Percentiles rank a stretch among this genome's conserved stretches.
Conservation (phyloP, 2,329 filamentous ascomycete genomes). For the Curvularia hawaiiensis region DNA sequence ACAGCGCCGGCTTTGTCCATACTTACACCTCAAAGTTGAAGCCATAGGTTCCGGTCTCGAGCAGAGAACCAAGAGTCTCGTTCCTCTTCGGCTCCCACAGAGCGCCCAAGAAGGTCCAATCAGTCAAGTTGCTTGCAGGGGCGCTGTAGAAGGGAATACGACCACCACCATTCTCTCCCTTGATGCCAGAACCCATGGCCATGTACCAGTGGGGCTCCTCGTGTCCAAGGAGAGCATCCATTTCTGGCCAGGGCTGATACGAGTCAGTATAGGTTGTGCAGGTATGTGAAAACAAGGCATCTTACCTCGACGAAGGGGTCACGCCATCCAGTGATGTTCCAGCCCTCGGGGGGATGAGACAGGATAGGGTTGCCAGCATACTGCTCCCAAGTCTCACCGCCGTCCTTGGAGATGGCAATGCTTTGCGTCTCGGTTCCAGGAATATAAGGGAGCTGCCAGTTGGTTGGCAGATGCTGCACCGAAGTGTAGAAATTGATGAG, state of each 20-base stretch:
- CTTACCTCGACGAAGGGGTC: constrained; percentile 37
- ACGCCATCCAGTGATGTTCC: constrained; percentile 51
- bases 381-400: constrained; percentile 55
- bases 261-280: constrained; percentile 16
- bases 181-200: constrained; percentile 55
- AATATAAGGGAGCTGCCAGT: constrained; percentile 52
- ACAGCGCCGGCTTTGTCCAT: neutral
- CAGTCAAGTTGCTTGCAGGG: constrained; percentile 50
- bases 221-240: constrained; percentile 50
- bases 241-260: constrained; percentile 50
- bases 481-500: constrained; percentile 56
- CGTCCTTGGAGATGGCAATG: constrained; percentile 53
- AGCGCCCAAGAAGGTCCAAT: constrained; percentile 55
- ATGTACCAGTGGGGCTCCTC: constrained; percentile 53
- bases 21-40: constrained; percentile 55
- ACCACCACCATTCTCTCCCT: constrained; percentile 52
- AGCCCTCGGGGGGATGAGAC: constrained; percentile 48
- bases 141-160: constrained; percentile 55
- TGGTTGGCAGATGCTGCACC: constrained; percentile 53
- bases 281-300: neutral
- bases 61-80: constrained; percentile 48
- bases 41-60: constrained; percentile 53
- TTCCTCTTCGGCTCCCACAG: constrained; percentile 53
- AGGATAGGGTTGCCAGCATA: constrained; percentile 55
- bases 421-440: constrained; percentile 54